Evolutionary conservation across 2,329 filamentous ascomycete genomes (phyloP), one percentile per base, ranked within the genome.

Genomic region (Thyridium curvatum): DNA sequence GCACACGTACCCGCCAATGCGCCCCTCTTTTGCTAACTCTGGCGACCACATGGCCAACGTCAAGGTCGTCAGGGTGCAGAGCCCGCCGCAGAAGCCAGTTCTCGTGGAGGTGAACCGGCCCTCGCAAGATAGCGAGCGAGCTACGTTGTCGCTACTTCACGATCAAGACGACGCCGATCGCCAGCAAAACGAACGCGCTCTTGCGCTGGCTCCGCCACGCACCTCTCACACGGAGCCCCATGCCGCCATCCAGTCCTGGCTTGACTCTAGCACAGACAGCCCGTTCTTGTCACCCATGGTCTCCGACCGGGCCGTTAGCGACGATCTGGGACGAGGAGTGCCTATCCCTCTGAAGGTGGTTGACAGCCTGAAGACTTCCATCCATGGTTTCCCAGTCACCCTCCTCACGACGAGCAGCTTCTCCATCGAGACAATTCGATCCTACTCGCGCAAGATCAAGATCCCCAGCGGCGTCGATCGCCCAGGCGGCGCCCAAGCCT

Each of bases 331-430:
- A 26, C 21, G 21, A 6, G 21, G 21, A 10, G 21, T 57, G 9
- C 59, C 62, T 4, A 60, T 78, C 6, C 74, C 70, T 1, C 59
- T 79, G 0, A 66, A 77, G 18, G 62, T 76, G 3, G 53, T 78
- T 31, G 74, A 79, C 41, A 75, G 66, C 1, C 58, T 79, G 4
- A 61, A 69, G 18, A 64, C 76, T 6, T 75, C 69, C 0, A 67
- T 77, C 10, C 59, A 66, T 5, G 77, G 71, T 47, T 80, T 80
- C 45, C 75, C 75, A 0, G 74, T 77, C 46, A 77, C 74, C 1
- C 76, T 78, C 69, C 66, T 79, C 2, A 59, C 71, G 10, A 69
- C 73, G 5, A 71, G 67, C 0, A 77, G 70, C 48, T 58, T 78
- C 4, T 71, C 74, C 1, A 63, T 78, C 35, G 74, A 79, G 53